phyloP scores from a whole-genome alignment of 768 basidiomycete species.

The Russula ochroleuca region DNA sequence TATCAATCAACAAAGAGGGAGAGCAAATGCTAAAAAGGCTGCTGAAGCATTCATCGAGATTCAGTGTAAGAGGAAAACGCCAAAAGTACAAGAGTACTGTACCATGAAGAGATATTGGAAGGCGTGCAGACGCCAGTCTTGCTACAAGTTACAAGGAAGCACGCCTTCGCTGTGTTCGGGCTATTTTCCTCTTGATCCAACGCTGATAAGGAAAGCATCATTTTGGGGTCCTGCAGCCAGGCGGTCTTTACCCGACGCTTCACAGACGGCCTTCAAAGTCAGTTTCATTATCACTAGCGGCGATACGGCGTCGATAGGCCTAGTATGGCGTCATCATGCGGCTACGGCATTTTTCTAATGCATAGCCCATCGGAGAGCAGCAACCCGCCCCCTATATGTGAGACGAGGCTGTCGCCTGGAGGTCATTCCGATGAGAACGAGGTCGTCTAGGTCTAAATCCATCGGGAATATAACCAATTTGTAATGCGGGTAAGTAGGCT shows the following conservation, averaged over 20 bases:
- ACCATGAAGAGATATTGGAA: neutral
- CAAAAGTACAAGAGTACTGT: no score
- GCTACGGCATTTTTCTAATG: neutral
- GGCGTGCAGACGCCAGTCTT: neutral
- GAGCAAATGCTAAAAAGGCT: neutral
- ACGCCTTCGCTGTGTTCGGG: neutral
- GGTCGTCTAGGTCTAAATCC: neutral
- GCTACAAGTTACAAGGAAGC: neutral
- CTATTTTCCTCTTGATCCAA: neutral
- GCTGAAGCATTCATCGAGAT: no score
- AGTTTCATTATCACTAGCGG: neutral
- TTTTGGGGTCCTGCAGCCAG: neutral
- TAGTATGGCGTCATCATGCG: neutral
- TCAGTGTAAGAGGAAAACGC: neutral
- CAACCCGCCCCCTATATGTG: no score
- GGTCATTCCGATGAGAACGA: neutral
- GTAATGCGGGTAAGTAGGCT: neutral
- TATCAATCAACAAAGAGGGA: neutral
- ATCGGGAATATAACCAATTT: neutral
- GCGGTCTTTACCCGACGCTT: neutral
- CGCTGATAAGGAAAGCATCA: neutral
- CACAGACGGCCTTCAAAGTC: neutral
- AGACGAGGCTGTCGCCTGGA: neutral
- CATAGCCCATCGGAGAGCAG: no score
- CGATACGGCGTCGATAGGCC: neutral